Conservation (phyloP, 2,329 filamentous ascomycete species). For the Botryotinia calthae region DNA sequence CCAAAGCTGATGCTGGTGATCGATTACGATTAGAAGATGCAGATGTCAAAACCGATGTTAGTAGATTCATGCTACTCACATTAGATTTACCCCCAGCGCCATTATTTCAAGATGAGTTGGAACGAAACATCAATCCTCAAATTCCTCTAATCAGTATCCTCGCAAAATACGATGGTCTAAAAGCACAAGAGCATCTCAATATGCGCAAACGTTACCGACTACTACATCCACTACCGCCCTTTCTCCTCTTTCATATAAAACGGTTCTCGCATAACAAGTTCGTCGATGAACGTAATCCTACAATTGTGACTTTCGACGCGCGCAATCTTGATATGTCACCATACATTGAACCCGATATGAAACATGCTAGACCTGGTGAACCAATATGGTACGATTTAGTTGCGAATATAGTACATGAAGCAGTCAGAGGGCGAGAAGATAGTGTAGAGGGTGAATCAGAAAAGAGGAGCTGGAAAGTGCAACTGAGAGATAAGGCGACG, state of each 20-base stretch:
- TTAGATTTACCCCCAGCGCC: slow-evolving; percentile 89
- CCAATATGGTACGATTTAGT: slow-evolving; percentile 94
- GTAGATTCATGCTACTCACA: slow-evolving; percentile 86
- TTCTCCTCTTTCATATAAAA: slow-evolving; percentile 91
- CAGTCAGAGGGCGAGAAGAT: slow-evolving; percentile 71
- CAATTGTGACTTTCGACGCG: slow-evolving; percentile 94
- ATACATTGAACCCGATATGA: slow-evolving; percentile 85
- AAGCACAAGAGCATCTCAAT: slow-evolving; percentile 82
- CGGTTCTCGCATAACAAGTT: slow-evolving; percentile 97
- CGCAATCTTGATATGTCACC: slow-evolving; percentile 81
- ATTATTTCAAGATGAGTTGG: slow-evolving; percentile 91
- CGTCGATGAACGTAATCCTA: slow-evolving; percentile 91
- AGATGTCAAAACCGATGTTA: slow-evolving; percentile 71
- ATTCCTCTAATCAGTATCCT: slow-evolving; percentile 80
- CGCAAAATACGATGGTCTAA: slow-evolving; percentile 87
- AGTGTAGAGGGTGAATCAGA: slow-evolving; percentile 86
- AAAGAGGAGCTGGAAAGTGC: slow-evolving; percentile 89
- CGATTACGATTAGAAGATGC: slow-evolving; percentile 90
- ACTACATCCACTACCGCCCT: slow-evolving; percentile 86
- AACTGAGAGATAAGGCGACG: slow-evolving; percentile 75
- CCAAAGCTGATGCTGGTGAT: slow-evolving; percentile 82
- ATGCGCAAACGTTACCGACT: slow-evolving; percentile 87
- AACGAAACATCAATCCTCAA: slow-evolving; percentile 95
- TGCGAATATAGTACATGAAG: slow-evolving; percentile 90
- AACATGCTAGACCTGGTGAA: slow-evolving; percentile 67